These are phyloP conservation scores for Saussurea involucrata DNA, from an alignment of 129 eudicot genomes.

Conservation along the genomic window DNA sequence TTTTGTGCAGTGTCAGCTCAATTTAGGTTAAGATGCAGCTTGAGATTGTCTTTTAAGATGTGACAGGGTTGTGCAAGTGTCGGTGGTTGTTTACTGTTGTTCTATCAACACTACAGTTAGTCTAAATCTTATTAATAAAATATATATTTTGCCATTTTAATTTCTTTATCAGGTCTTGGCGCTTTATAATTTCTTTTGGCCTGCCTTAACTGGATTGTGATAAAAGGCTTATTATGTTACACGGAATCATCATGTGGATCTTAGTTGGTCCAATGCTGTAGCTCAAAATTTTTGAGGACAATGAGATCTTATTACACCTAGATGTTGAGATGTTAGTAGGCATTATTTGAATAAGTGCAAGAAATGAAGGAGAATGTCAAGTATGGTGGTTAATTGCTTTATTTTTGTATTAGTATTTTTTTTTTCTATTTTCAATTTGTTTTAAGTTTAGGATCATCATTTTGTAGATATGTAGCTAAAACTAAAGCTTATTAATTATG, in stretches of 20 bases:
- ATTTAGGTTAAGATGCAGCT: not conserved
- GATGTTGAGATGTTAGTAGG: no score
- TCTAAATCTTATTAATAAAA: not conserved
- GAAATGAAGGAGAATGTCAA: no score
- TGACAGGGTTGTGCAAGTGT: not conserved
- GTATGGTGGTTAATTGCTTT: not conserved
- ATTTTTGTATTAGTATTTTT: not conserved
- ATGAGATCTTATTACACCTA: no score
- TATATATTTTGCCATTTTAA: not conserved
- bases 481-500: not conserved
- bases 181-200: not conserved
- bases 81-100: not conserved
- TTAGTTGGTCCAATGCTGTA: not conserved
- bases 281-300: not conserved
- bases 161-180: no score
- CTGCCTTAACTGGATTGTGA: not conserved
- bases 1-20: not conserved
- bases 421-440: no score
- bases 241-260: not conserved
- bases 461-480: not conserved
- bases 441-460: no score
- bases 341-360: no score
- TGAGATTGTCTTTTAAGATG: not conserved
- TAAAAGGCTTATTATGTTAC: not conserved
- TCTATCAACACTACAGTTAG: not conserved